Evolutionary conservation across 106 monocot genomes (phyloP).

Genomic region (Triglochin maritima): DNA sequence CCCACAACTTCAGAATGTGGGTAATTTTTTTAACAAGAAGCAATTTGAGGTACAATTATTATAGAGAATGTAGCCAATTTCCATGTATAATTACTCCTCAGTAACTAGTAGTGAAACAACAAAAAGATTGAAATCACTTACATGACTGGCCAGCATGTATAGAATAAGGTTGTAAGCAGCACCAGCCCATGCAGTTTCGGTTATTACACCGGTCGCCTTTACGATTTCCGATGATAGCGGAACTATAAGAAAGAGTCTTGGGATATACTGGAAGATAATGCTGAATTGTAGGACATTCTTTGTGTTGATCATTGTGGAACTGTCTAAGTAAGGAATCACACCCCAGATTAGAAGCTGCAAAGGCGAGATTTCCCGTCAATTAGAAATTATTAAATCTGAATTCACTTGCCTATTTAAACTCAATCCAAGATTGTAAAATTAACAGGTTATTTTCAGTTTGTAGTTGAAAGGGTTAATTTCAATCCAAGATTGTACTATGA

Average conservation of each 20-base stretch:
- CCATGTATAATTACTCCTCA: no score
- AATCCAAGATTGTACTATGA: no score
- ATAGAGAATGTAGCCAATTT: no score
- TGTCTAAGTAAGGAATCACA: conserved; percentile 52
- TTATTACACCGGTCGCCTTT: conserved; percentile 57
- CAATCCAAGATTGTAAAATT: no score
- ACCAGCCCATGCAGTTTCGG: conserved; percentile 78
- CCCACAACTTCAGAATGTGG: no score
- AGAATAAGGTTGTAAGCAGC: conserved; percentile 84
- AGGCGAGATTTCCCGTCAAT: background rate
- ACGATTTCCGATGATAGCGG: conserved; percentile 65
- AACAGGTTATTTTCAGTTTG: no score
- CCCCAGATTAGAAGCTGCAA: conserved; percentile 65
- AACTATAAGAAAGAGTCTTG: conserved; percentile 53
- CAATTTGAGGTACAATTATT: no score
- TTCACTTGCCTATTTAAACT: no score
- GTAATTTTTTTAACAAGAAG: no score
- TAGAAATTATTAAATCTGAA: no score
- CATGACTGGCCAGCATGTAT: conserved; percentile 85
- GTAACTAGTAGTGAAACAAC: no score
- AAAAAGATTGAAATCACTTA: conserved; percentile 17
- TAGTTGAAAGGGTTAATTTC: no score
- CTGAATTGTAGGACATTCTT: conserved; percentile 49
- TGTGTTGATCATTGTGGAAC: conserved; percentile 36
- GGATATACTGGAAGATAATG: conserved; percentile 70